Percentiles rank a stretch among this genome's conserved stretches.
Conservation (phyloP, 495 filamentous ascomycete genomes). For the Trichoderma gamsii region DNA sequence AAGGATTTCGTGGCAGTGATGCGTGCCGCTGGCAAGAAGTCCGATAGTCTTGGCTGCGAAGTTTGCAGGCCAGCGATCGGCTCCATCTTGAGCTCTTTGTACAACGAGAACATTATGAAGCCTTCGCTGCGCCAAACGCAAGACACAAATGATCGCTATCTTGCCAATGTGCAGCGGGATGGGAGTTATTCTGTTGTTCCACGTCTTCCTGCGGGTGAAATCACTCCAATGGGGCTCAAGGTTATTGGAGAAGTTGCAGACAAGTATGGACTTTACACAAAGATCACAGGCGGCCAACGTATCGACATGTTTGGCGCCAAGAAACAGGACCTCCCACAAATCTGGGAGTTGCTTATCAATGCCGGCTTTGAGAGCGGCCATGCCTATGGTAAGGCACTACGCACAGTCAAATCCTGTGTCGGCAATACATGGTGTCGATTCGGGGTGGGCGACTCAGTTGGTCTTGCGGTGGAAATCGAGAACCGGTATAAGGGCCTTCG, state of each 20-base stretch:
- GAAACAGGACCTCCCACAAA: constrained; percentile 85
- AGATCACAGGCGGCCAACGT: constrained; percentile 91
- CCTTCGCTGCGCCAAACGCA: constrained; percentile 70
- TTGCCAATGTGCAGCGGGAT: constrained; percentile 94
- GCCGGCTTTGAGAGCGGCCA: constrained; percentile 95
- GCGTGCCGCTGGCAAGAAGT: constrained; percentile 69
- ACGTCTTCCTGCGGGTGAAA: constrained; percentile 80
- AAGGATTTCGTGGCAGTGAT: constrained; percentile 76
- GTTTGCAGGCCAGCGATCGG: constrained; percentile 83
- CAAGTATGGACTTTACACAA: constrained; percentile 84
- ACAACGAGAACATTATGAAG: constrained; percentile 83
- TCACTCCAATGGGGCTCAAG: constrained; percentile 86
- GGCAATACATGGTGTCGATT: constrained; percentile 94
- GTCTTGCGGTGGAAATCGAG: constrained; percentile 88
- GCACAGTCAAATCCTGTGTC: constrained; percentile 92
- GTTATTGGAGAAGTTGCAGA: constrained; percentile 83
- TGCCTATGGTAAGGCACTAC: constrained; percentile 86
- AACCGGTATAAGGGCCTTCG: constrained; percentile 94
- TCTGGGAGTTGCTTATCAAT: constrained; percentile 79
- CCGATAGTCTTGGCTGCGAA: constrained; percentile 78
- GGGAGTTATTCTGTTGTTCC: constrained; percentile 91
- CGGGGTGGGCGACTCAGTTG: constrained; percentile 92
- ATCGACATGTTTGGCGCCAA: constrained; percentile 95
- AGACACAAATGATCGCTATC: constrained; percentile 88
- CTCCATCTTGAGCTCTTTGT: constrained; percentile 78